A percentile compares a stretch with the other conserved stretches of the same genome.
Conservation (phyloP, 352 stramenopile genomes). For the Phytopythium chamaehyphon region DNA sequence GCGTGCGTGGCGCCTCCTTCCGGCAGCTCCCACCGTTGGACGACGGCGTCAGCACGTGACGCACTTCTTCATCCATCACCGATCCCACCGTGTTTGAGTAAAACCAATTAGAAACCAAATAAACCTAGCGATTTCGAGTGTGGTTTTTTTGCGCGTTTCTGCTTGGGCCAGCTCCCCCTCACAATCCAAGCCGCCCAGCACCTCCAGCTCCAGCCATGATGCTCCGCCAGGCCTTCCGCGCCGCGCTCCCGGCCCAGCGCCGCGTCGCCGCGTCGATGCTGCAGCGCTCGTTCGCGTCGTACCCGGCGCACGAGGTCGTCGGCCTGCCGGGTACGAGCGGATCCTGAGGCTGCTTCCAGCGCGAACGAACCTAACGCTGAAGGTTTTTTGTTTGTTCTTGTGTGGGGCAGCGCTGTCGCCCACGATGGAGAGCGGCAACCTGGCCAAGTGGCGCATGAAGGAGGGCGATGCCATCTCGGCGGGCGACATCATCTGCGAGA, state of each 20-base stretch:
- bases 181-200: conserved; percentile 6
- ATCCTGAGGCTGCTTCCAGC: too few species aligned
- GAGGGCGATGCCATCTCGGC: conserved; percentile 91
- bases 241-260: conserved; percentile 30
- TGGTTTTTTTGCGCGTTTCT: conserved; percentile 2
- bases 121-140: background rate
- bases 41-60: conserved; percentile 6
- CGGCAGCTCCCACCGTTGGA: conserved; percentile 29
- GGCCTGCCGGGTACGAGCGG: conserved; percentile 56
- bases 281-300: conserved; percentile 59
- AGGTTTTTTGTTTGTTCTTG: too few species aligned
- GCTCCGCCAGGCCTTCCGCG: conserved; percentile 59
- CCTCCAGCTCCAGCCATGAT: conserved; percentile 16
- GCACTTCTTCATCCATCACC: too few species aligned
- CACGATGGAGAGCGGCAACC: conserved; percentile 96
- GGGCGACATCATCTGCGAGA: conserved; percentile 94
- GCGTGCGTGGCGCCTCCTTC: conserved; percentile 34
- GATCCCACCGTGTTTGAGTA: background rate
- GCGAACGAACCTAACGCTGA: too few species aligned
- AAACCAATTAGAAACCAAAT: too few species aligned
- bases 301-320: conserved; percentile 74
- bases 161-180: conserved; percentile 1
- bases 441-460: conserved; percentile 94
- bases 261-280: conserved; percentile 24
- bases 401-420: conserved; percentile 91